Percentiles rank a stretch among this genome's conserved stretches.
Conservation (phyloP, 352 stramenopile genomes). For the Pythium sukuiense region DNA sequence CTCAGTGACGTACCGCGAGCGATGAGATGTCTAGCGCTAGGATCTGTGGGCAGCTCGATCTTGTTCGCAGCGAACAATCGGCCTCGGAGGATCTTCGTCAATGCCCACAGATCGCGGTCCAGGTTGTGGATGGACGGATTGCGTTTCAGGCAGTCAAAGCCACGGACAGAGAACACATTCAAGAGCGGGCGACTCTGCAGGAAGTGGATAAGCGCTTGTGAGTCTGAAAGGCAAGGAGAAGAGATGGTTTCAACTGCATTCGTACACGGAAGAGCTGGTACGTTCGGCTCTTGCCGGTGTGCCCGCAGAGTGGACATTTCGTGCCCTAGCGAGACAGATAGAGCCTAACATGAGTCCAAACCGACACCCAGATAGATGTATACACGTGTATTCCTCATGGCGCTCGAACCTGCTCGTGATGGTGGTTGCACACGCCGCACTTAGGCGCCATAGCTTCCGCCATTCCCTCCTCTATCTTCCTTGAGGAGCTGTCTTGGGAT, state of each 20-base stretch:
- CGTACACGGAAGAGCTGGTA: constrained; percentile 58
- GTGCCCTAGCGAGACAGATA: constrained; percentile 31
- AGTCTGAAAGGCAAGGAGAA: background rate
- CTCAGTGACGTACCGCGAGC: constrained; percentile 49
- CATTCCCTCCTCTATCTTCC: constrained; percentile 4
- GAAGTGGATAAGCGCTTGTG: background rate
- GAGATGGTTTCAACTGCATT: background rate
- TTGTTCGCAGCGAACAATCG: constrained; percentile 38
- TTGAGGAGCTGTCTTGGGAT: background rate
- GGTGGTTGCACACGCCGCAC: constrained; percentile 55
- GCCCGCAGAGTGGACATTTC: constrained; percentile 65
- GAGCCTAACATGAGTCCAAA: background rate
- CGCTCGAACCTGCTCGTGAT: constrained; percentile 38
- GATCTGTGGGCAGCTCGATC: constrained; percentile 38
- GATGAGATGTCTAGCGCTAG: constrained; percentile 50
- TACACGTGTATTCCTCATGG: background rate
- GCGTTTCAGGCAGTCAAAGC: constrained; percentile 47
- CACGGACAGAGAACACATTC: constrained; percentile 51
- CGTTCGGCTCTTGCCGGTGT: constrained; percentile 66
- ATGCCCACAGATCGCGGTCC: constrained; percentile 46
- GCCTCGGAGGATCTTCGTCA: constrained; percentile 50
- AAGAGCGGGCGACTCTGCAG: constrained; percentile 36
- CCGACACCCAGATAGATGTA: background rate
- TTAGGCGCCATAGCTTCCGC: constrained; percentile 14
- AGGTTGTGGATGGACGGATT: constrained; percentile 32